Evolutionary conservation across 345 rosid species (phyloP), one percentile per base, ranked within the genome.

Genomic region (Lepidium aucheri): DNA sequence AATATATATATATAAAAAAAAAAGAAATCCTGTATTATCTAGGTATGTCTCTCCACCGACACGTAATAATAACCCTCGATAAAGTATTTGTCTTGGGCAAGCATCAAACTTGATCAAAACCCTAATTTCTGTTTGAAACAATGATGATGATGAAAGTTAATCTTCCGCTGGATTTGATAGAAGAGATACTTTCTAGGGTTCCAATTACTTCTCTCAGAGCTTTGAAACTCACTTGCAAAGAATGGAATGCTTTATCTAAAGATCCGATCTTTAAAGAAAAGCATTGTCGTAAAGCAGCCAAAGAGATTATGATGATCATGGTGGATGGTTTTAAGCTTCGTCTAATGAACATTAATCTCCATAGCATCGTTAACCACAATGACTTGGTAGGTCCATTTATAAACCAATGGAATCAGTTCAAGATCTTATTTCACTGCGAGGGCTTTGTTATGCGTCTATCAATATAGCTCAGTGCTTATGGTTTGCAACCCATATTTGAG

Each of bases 401-500:
- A 50, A 50, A 50, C 7, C 32, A n/a, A n/a, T n/a, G 4, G 5
- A 28, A 5, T 28, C 18, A 46, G 30, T 18, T 18, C 3, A 3
- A 46, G n/a, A 46, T 46, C 1, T 7, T 20, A 7, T 1, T 46
- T 46, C 51, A 46, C 22, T 46, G 52, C 12, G 4, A 45, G 11
- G 28, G 51, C 6, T 45, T 45, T 45, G 28, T 45, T 45, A 45
- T 45, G 28, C 51, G n/a, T 9, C 28, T 1, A 13, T 46, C 10
- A 18, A 7, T 9, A 46, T 46, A 0, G 2, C 26, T 46, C 52
- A 26, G 22, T n/a, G 8, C 52, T 62, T 8, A 14, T 34, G 45
- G 22, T 62, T 8, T 47, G 67, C 22, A 62, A 62, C 24, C 56
- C 55, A n/a, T 62, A 62, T 49, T 20, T 62, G 54, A 42, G 66